A percentile compares a stretch with the other conserved stretches of the same genome.
phyloP scores from a whole-genome alignment of 805 yeast genomes.

The Candida patagonica region DNA sequence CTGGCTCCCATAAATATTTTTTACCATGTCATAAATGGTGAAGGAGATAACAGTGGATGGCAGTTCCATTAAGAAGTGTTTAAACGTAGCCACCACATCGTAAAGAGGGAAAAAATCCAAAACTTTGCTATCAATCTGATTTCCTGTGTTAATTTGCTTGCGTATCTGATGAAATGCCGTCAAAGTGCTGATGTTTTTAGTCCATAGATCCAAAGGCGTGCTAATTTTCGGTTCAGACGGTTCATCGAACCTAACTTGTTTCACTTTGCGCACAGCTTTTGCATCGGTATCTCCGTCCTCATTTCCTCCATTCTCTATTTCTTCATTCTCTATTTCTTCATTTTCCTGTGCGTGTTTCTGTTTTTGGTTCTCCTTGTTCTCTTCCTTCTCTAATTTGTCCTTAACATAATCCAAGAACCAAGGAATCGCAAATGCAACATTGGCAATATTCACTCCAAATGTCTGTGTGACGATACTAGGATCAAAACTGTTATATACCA shows the following conservation, averaged over 20 bases:
- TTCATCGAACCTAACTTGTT: conserved; percentile 1
- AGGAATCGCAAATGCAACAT: conserved; percentile 56
- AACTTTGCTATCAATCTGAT: conserved; percentile 23
- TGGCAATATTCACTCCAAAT: conserved; percentile 67
- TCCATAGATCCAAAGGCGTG: conserved; percentile 38
- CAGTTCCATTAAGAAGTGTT: conserved; percentile 59
- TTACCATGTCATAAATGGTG: conserved; percentile 53
- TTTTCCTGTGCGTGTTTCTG: conserved; percentile 7
- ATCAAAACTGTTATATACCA: conserved; percentile 62
- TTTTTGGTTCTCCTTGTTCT: background rate
- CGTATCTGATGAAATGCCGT: conserved; percentile 52
- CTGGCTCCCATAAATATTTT: conserved; percentile 53
- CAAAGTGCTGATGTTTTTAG: conserved; percentile 35
- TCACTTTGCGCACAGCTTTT: conserved; percentile 5
- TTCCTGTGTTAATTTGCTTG: conserved; percentile 29
- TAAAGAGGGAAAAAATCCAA: conserved; percentile 36
- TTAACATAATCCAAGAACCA: conserved; percentile 45
- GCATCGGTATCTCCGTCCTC: background rate
- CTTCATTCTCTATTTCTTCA: background rate
- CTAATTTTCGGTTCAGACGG: conserved; percentile 7
- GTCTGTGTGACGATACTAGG: conserved; percentile 48
- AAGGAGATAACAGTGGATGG: conserved; percentile 65
- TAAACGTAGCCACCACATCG: conserved; percentile 51
- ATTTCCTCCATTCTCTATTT: background rate
- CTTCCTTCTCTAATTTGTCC: conserved; percentile 13